Evolutionary conservation across 306 rosid genomes (phyloP).

Genomic region (Arachis stenosperma): DNA sequence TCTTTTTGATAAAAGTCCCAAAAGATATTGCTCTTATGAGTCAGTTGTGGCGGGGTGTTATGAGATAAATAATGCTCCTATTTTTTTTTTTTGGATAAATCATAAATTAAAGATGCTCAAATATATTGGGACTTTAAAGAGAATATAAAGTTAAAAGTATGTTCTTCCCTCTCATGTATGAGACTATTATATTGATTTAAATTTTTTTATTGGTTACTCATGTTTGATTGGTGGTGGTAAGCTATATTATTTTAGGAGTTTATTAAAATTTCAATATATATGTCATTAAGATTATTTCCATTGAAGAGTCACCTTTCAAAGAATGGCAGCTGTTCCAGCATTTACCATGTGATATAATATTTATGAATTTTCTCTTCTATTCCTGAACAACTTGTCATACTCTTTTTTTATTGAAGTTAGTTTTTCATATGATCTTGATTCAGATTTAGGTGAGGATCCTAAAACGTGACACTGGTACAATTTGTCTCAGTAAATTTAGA

Average conservation of each 20-base stretch:
- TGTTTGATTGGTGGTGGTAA: too few relatives aligned
- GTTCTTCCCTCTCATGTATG: conserved; percentile 78
- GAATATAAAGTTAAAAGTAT: not conserved
- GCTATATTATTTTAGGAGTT: too few relatives aligned
- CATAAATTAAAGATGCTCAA: conserved; percentile 8
- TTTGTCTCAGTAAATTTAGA: conserved; percentile 5
- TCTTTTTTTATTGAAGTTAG: too few relatives aligned
- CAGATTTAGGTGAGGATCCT: conserved; percentile 86
- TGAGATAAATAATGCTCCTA: conserved; percentile 30
- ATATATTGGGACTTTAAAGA: conserved; percentile 20
- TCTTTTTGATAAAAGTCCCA: conserved; percentile 14
- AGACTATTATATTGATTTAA: conserved; percentile 28
- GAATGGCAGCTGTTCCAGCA: conserved; percentile 27
- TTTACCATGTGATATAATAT: conserved; percentile 29
- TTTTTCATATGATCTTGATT: conserved; percentile 32
- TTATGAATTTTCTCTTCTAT: conserved; percentile 27
- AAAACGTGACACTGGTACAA: conserved; percentile 50
- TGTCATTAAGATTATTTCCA: not conserved
- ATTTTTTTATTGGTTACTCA: too few relatives aligned
- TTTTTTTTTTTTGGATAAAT: conserved; percentile 20
- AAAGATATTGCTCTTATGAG: conserved; percentile 37
- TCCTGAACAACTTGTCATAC: not conserved
- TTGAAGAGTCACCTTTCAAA: conserved; percentile 14
- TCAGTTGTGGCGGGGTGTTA: conserved; percentile 38
- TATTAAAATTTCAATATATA: too few relatives aligned